These are phyloP conservation scores for Solanum lignicaule DNA, from an alignment of 257 asterid species.

Conservation along the genomic window DNA sequence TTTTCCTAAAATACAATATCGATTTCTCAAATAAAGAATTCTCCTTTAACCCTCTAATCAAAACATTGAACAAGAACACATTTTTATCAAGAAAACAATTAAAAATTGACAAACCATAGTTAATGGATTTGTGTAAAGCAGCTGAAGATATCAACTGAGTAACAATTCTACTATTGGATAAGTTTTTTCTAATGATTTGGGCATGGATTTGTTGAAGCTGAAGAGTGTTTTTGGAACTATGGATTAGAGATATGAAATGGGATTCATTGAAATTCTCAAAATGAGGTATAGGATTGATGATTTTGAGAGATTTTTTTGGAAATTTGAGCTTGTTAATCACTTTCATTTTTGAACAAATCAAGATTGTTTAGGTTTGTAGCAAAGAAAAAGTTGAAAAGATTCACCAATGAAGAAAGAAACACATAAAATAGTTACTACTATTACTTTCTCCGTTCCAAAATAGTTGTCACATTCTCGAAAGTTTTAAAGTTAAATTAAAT, in stretches of 20 bases:
- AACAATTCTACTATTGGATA: slow-evolving; percentile 7
- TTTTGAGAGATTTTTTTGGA: not conserved
- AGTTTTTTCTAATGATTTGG: slow-evolving; percentile 3
- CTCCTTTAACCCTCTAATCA: slow-evolving; percentile 22
- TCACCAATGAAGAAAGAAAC: not conserved
- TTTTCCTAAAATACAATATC: slow-evolving; percentile 11
- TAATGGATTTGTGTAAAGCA: not conserved
- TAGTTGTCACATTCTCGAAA: fast-evolving
- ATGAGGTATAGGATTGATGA: not conserved
- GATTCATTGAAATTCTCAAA: not conserved
- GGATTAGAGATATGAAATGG: slow-evolving; percentile 25
- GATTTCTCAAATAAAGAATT: slow-evolving; percentile 10
- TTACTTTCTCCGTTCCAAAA: not conserved
- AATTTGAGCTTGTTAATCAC: not conserved
- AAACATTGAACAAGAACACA: slow-evolving; percentile 20
- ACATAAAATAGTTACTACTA: too few relatives aligned
- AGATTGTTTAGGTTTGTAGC: not conserved
- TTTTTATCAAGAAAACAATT: slow-evolving; percentile 5
- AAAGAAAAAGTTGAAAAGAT: not conserved
- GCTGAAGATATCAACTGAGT: slow-evolving; percentile 29
- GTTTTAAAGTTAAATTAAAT: not conserved
- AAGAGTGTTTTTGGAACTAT: slow-evolving; percentile 5
- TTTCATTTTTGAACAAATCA: not conserved
- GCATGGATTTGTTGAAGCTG: slow-evolving; percentile 24
- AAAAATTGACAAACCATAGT: slow-evolving; percentile 15